phyloP scores from a whole-genome alignment of 768 basidiomycete species.

The Mycena alexandri region DNA sequence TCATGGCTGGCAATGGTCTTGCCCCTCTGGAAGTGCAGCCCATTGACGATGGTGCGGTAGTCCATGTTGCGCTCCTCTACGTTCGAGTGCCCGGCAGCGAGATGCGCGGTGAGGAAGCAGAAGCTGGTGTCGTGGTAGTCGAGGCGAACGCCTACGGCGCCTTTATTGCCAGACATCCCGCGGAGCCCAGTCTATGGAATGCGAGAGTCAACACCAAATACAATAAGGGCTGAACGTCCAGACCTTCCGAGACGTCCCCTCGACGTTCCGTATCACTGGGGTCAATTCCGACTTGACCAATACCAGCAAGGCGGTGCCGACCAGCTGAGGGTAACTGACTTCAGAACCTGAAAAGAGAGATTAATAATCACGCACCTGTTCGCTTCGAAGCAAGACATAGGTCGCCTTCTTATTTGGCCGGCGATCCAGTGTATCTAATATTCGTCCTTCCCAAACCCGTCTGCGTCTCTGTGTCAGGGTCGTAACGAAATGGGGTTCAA shows the following conservation, averaged over 20 bases:
- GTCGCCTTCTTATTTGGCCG: conserved; percentile 75
- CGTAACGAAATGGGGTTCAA: background rate
- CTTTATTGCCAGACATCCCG: conserved; percentile 98
- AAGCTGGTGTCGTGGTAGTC: conserved; percentile 93
- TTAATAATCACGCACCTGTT: conserved; percentile 71
- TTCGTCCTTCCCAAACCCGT: conserved; percentile 86
- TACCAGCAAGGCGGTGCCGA: conserved; percentile 93
- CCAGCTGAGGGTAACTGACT: conserved; percentile 76
- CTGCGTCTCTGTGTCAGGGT: conserved; percentile 54
- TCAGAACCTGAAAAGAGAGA: conserved; percentile 18
- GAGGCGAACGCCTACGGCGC: conserved; percentile 93
- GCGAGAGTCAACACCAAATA: conserved; percentile 13
- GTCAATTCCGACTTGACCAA: conserved; percentile 84
- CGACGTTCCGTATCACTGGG: conserved; percentile 89
- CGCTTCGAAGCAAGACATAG: conserved; percentile 91
- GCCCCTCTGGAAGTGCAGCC: conserved; percentile 89
- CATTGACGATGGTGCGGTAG: conserved; percentile 87
- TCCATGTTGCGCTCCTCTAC: conserved; percentile 93
- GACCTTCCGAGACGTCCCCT: conserved; percentile 92
- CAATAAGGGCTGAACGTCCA: conserved; percentile 5
- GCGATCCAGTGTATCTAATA: conserved; percentile 82
- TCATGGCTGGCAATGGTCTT: conserved; percentile 92
- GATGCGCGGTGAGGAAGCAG: conserved; percentile 95
- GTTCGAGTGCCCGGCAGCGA: conserved; percentile 95
- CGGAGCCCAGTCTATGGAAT: conserved; percentile 78